Conservation (phyloP, 192 early-diverging fungal genomes). For the Gaertneriomyces semiglobifer region DNA sequence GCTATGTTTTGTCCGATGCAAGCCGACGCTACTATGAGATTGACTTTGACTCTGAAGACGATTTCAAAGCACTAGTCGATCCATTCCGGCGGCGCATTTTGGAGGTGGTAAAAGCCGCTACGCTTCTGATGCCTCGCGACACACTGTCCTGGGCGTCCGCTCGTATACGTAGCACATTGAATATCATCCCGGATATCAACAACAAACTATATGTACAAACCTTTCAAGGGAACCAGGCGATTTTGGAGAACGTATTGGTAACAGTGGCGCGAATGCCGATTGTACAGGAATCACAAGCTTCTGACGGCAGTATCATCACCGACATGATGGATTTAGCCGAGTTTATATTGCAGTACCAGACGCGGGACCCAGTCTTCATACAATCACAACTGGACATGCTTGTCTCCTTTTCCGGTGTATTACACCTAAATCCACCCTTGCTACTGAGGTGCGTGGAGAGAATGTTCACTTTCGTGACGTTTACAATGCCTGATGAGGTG, state of each 20-base stretch:
- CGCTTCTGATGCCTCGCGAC: constrained; percentile 10
- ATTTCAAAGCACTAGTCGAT: neutral
- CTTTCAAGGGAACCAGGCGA: constrained; percentile 11
- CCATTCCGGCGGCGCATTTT: constrained; percentile 16
- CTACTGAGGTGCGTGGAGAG: constrained; percentile 33
- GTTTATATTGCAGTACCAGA: constrained; percentile 13
- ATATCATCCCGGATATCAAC: neutral
- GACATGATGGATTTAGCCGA: constrained; percentile 22
- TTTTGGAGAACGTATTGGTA: neutral
- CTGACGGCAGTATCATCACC: neutral
- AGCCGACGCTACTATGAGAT: constrained; percentile 16
- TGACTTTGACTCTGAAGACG: constrained; percentile 28
- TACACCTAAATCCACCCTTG: constrained; percentile 9
- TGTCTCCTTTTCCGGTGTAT: constrained; percentile 28
- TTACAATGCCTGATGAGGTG: constrained; percentile 30
- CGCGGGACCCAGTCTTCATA: constrained; percentile 18
- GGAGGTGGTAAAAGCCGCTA: constrained; percentile 17
- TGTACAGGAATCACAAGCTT: neutral
- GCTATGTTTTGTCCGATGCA: neutral
- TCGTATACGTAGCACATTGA: neutral
- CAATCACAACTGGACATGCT: constrained; percentile 28
- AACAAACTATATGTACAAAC: constrained; percentile 7
- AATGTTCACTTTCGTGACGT: constrained; percentile 35
- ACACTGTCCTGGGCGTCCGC: neutral
- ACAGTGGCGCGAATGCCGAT: neutral